Percentiles rank a stretch among this genome's conserved stretches.
Conservation (phyloP, 2,329 filamentous ascomycete genomes). For the Nigrospora sphaerica region DNA sequence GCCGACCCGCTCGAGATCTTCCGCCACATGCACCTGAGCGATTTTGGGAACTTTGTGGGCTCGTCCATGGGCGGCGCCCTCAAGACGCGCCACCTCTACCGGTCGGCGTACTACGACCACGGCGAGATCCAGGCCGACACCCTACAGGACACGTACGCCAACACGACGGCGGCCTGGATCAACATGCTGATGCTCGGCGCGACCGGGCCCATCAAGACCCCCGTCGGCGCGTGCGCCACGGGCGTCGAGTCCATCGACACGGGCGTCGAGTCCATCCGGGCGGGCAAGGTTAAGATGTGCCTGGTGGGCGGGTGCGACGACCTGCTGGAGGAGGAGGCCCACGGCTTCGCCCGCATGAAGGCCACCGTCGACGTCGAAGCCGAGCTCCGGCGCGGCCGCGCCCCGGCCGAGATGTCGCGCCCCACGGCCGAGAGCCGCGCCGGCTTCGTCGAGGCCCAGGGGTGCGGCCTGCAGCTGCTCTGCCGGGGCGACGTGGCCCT, state of each 20-base stretch:
- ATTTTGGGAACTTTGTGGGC: slow-evolving; percentile 96
- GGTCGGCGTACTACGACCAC: slow-evolving; percentile 91
- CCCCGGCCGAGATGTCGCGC: slow-evolving; percentile 93
- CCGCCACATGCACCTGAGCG: slow-evolving; percentile 96
- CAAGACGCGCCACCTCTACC: slow-evolving; percentile 94
- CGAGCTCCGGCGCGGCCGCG: slow-evolving; percentile 89
- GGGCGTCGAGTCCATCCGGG: slow-evolving; percentile 95
- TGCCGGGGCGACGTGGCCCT: slow-evolving; percentile 94
- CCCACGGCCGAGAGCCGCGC: slow-evolving; percentile 94
- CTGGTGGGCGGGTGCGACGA: slow-evolving; percentile 98
- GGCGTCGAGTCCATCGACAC: slow-evolving; percentile 96
- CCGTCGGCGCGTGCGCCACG: slow-evolving; percentile 93
- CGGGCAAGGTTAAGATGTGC: slow-evolving; percentile 95
- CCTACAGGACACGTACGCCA: slow-evolving; percentile 98
- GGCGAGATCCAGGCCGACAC: slow-evolving; percentile 91
- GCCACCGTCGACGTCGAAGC: slow-evolving; percentile 96
- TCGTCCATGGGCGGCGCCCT: slow-evolving; percentile 94
- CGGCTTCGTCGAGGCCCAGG: slow-evolving; percentile 99
- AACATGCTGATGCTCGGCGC: slow-evolving; percentile 98
- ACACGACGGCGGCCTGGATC: slow-evolving; percentile 99
- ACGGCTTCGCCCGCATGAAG: slow-evolving; percentile 99
- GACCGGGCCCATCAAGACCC: slow-evolving; percentile 96
- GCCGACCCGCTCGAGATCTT: slow-evolving; percentile 99
- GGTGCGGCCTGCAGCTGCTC: slow-evolving; percentile 94
- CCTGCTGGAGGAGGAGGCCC: slow-evolving; percentile 97